Conservation (phyloP, 306 rosid species). For the Inga leiocalycina region DNA sequence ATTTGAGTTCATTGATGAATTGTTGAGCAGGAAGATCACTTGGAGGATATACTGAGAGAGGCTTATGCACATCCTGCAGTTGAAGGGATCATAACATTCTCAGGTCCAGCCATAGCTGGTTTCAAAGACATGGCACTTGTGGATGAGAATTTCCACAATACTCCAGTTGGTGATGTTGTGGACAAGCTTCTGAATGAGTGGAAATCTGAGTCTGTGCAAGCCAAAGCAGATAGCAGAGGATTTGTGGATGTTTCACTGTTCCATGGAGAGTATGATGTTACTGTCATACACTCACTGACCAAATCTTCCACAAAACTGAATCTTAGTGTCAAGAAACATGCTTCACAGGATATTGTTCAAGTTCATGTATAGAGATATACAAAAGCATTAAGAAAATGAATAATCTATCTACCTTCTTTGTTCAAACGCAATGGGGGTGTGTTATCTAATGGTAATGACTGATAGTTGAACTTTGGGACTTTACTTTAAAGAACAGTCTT, state of each 20-base stretch:
- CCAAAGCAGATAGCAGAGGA: constrained; percentile 56
- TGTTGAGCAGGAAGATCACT: constrained; percentile 56
- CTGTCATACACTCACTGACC: constrained; percentile 49
- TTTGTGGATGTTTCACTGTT: constrained; percentile 52
- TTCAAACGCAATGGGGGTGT: neutral
- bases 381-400: neutral
- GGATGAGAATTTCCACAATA: constrained; percentile 58
- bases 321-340: constrained; percentile 49
- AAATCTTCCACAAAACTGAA: constrained; percentile 42
- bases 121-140: constrained; percentile 54
- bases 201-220: constrained; percentile 42
- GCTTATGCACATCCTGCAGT: constrained; percentile 72
- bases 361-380: constrained; percentile 34
- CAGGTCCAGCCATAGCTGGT: constrained; percentile 67
- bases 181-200: constrained; percentile 75
- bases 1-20: neutral
- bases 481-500: neutral
- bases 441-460: neutral
- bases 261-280: constrained; percentile 79
- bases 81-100: constrained; percentile 78
- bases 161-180: constrained; percentile 72
- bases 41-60: constrained; percentile 72
- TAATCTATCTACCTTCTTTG: neutral
- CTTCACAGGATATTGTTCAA: constrained; percentile 36
- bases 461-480: neutral